Evolutionary conservation across 2,329 filamentous ascomycete genomes (phyloP).

Genomic region (Aspergillus spinulosporus): DNA sequence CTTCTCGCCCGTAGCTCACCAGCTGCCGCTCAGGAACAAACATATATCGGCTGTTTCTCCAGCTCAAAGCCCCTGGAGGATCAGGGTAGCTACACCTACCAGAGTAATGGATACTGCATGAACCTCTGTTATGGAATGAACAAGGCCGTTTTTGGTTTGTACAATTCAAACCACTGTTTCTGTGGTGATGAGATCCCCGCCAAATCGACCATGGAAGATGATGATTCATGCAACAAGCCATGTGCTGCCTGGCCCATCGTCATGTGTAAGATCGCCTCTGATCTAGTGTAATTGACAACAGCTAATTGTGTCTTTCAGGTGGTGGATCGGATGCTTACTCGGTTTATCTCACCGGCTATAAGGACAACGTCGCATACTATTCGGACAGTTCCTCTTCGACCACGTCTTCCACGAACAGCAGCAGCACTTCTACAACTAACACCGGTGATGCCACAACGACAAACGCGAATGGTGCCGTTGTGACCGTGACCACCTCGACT

Average conservation of each 20-base stretch:
- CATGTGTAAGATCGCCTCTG: constrained; percentile 60
- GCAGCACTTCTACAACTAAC: constrained; percentile 41
- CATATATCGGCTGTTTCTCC: constrained; percentile 54
- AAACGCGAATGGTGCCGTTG: constrained; percentile 22
- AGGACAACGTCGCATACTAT: constrained; percentile 36
- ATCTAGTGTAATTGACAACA: constrained; percentile 16
- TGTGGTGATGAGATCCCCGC: constrained; percentile 72
- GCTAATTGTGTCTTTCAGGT: constrained; percentile 42
- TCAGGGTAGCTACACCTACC: constrained; percentile 52
- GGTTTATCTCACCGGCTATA: constrained; percentile 54
- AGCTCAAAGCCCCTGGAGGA: constrained; percentile 49
- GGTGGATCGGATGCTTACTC: constrained; percentile 57
- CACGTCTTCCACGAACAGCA: constrained; percentile 24
- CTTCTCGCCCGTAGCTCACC: constrained; percentile 27
- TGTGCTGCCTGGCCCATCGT: constrained; percentile 66
- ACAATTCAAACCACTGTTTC: constrained; percentile 64
- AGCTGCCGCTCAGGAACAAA: constrained; percentile 22
- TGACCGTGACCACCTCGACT: constrained; percentile 15
- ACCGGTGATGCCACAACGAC: constrained; percentile 27
- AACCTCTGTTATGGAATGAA: constrained; percentile 49
- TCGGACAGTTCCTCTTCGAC: constrained; percentile 23
- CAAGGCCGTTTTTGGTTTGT: constrained; percentile 64
- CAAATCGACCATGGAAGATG: constrained; percentile 53
- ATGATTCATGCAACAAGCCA: constrained; percentile 61
- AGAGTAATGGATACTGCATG: constrained; percentile 58